Percentiles rank a stretch among this genome's conserved stretches.
phyloP scores from a whole-genome alignment of 768 basidiomycete species.

The Trichaptum fuscoviolaceum region DNA sequence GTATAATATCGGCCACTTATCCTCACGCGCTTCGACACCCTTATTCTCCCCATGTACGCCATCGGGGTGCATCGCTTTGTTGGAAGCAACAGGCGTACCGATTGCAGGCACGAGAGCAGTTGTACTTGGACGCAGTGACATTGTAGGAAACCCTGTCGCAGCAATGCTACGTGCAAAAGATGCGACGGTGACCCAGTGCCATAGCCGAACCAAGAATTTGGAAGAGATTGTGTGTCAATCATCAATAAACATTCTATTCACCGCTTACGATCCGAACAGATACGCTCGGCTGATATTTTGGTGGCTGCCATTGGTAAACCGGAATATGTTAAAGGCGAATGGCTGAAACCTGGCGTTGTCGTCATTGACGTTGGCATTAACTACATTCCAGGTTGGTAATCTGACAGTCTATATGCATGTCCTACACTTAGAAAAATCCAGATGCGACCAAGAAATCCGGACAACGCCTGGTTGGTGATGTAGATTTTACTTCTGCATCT shows the following conservation, averaged over 20 bases:
- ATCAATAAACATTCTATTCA: not conserved
- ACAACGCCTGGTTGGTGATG: constrained; percentile 93
- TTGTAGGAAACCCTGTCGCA: constrained; percentile 93
- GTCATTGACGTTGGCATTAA: constrained; percentile 99
- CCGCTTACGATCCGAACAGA: constrained; percentile 34
- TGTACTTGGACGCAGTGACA: constrained; percentile 95
- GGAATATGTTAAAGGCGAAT: constrained; percentile 85
- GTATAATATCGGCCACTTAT: constrained; percentile 94
- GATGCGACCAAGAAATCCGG: constrained; percentile 92
- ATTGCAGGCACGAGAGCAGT: constrained; percentile 80
- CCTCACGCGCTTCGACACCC: constrained; percentile 84
- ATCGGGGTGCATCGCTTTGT: constrained; percentile 82
- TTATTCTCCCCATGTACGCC: constrained; percentile 96
- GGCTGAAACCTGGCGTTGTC: constrained; percentile 93
- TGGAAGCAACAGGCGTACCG: constrained; percentile 79
- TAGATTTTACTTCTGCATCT: constrained; percentile 76
- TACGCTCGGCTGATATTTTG: constrained; percentile 84
- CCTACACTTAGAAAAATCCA: constrained; percentile 22
- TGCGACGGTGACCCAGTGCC: constrained; percentile 97
- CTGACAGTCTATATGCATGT: constrained; percentile 14
- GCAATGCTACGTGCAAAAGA: constrained; percentile 86
- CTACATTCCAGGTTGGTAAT: constrained; percentile 71
- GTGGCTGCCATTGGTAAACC: constrained; percentile 96
- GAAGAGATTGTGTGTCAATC: constrained; percentile 58
- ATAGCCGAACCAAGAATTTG: constrained; percentile 83